A percentile compares a stretch with the other conserved stretches of the same genome.
These are phyloP conservation scores for Geotrichum histeridarum DNA, from an alignment of 1,139 yeast genomes.

Conservation along the genomic window DNA sequence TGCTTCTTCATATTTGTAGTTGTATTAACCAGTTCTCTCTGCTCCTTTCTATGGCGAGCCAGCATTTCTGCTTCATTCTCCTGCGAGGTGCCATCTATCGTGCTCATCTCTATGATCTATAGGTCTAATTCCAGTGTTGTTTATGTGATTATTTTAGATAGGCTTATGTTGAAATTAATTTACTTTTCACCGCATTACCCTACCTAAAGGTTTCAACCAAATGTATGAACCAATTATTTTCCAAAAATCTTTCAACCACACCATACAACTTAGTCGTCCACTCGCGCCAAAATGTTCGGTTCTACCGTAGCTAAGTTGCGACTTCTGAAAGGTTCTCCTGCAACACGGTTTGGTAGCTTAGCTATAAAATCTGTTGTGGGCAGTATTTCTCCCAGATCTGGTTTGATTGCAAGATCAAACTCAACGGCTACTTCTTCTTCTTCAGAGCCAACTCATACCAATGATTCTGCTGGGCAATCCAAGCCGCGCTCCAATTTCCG, in stretches of 20 bases:
- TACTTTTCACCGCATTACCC: background rate
- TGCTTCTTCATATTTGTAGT: conserved; percentile 76
- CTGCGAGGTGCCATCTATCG: background rate
- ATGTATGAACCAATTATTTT: background rate
- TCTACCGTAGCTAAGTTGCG: conserved; percentile 6
- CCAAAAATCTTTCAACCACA: conserved; percentile 4
- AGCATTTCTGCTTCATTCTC: conserved; percentile 51
- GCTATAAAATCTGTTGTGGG: background rate
- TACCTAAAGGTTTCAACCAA: conserved; percentile 4
- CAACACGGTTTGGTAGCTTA: conserved; percentile 2
- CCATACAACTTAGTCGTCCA: background rate
- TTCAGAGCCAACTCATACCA: background rate
- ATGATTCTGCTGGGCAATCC: background rate
- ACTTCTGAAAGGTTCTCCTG: conserved; percentile 5
- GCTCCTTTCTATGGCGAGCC: conserved; percentile 64
- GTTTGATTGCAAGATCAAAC: background rate
- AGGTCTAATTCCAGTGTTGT: background rate
- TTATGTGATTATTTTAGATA: background rate
- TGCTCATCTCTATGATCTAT: background rate
- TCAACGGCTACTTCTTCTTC: background rate
- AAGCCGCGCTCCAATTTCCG: background rate
- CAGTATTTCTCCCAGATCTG: background rate
- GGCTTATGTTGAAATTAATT: background rate
- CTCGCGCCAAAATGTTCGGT: conserved; percentile 7
- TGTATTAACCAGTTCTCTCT: conserved; percentile 57